These are phyloP conservation scores for Pyrenophora graminea DNA, from an alignment of 2,329 filamentous ascomycete species.

Conservation along the genomic window DNA sequence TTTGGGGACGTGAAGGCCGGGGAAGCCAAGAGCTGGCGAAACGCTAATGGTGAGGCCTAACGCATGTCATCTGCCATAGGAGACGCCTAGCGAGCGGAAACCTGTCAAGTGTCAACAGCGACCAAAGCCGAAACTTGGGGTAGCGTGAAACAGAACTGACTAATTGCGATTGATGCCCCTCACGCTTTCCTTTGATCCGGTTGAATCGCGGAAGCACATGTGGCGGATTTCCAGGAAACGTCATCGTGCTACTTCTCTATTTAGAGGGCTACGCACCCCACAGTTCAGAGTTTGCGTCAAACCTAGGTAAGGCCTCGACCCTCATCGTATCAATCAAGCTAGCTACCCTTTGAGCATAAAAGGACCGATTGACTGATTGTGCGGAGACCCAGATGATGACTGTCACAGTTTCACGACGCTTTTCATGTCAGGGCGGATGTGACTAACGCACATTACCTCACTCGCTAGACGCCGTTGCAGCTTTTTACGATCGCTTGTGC, in stretches of 20 bases:
- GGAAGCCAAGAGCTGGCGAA: conserved; percentile 34
- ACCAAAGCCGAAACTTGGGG: conserved; percentile 5
- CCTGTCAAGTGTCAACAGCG: conserved; percentile 10
- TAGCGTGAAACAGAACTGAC: conserved; percentile 8
- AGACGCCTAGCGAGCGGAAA: background rate
- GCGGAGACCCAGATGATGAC: too few relatives aligned
- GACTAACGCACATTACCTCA: too few relatives aligned
- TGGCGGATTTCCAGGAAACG: background rate
- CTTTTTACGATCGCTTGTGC: background rate
- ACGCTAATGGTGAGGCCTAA: conserved; percentile 18
- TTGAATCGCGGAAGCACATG: too few relatives aligned
- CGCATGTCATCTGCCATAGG: background rate
- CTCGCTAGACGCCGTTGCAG: too few relatives aligned
- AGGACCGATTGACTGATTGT: too few relatives aligned
- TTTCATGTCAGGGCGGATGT: too few relatives aligned
- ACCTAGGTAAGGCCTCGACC: too few relatives aligned
- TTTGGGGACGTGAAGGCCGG: conserved; percentile 51
- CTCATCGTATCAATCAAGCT: too few relatives aligned
- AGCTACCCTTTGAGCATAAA: too few relatives aligned
- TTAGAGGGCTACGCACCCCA: too few relatives aligned
- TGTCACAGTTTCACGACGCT: too few relatives aligned
- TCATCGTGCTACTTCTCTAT: background rate
- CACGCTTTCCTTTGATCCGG: background rate
- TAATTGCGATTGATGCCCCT: background rate
- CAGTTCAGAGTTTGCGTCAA: too few relatives aligned